Percentiles rank a stretch among this genome's conserved stretches.
Evolutionary conservation across 768 basidiomycete genomes (phyloP).

Genomic region (Boletus pseudo-olivaceus): DNA sequence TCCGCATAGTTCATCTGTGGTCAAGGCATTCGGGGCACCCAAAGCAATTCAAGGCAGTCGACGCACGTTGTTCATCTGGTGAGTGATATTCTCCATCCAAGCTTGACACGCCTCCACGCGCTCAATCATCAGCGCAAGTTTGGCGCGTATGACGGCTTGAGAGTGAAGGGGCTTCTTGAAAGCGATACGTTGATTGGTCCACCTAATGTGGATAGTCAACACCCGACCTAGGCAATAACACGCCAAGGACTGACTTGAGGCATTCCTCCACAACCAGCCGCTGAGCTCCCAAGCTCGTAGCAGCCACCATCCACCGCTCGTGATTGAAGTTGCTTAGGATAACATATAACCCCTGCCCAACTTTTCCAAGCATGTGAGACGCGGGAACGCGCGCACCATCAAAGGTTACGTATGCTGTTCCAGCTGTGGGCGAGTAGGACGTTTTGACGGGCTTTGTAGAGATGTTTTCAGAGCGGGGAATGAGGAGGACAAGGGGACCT

Average conservation of each 20-base stretch:
- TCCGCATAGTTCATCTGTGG: constrained; percentile 80
- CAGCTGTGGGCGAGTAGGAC: constrained; percentile 86
- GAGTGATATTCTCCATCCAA: constrained; percentile 87
- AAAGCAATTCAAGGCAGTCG: neutral
- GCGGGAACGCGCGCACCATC: constrained; percentile 80
- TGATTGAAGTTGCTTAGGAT: constrained; percentile 88
- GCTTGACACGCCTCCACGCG: constrained; percentile 82
- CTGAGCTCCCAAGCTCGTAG: constrained; percentile 69
- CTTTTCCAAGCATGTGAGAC: constrained; percentile 82
- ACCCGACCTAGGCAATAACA: neutral
- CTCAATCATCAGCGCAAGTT: constrained; percentile 87
- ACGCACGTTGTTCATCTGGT: constrained; percentile 86
- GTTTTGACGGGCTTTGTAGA: constrained; percentile 91
- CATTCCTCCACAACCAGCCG: constrained; percentile 86
- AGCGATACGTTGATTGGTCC: constrained; percentile 84
- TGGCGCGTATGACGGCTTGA: constrained; percentile 85
- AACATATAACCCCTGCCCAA: constrained; percentile 79
- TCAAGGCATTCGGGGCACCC: neutral
- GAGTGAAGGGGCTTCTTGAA: constrained; percentile 83
- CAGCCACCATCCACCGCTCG: constrained; percentile 85
- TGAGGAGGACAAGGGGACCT: constrained; percentile 73
- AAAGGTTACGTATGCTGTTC: constrained; percentile 84
- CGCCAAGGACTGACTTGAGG: constrained; percentile 53
- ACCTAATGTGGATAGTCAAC: constrained; percentile 43
- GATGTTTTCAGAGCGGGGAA: constrained; percentile 68